A percentile compares a stretch with the other conserved stretches of the same genome.
Conservation (phyloP, 2,329 filamentous ascomycete genomes). For the Biscogniauxia sp. region DNA sequence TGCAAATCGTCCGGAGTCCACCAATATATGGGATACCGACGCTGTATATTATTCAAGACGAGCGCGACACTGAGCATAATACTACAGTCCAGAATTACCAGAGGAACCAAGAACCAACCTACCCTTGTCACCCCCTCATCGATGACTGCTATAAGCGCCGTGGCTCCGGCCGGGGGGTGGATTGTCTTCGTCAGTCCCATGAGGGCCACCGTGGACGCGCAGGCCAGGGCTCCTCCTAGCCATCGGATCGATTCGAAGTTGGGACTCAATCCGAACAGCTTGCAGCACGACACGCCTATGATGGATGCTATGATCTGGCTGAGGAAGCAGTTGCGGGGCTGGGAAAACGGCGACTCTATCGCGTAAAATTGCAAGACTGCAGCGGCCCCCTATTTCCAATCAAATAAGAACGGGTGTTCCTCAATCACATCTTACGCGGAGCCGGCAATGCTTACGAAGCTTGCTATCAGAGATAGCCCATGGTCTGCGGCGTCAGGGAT, state of each 20-base stretch:
- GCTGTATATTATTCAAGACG: conserved; percentile 67
- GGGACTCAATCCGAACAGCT: conserved; percentile 58
- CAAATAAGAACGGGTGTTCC: not conserved
- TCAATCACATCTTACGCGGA: not conserved
- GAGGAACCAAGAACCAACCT: conserved; percentile 67
- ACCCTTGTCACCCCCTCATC: conserved; percentile 52
- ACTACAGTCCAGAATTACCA: conserved; percentile 57
- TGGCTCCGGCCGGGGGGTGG: conserved; percentile 73
- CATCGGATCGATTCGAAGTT: conserved; percentile 54
- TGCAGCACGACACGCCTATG: conserved; percentile 60
- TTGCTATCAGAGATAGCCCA: conserved; percentile 63
- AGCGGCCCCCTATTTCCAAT: conserved; percentile 58
- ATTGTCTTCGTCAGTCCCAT: conserved; percentile 72
- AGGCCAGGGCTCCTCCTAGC: conserved; percentile 64
- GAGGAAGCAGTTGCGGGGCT: conserved; percentile 67
- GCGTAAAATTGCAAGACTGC: conserved; percentile 74
- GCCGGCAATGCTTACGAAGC: conserved; percentile 55
- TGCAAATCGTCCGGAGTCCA: conserved; percentile 49
- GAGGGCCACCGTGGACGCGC: conserved; percentile 58
- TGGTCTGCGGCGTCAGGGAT: conserved; percentile 53
- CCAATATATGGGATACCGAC: conserved; percentile 69
- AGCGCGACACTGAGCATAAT: conserved; percentile 64
- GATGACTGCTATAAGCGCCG: conserved; percentile 65
- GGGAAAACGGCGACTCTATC: conserved; percentile 69
- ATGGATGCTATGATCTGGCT: conserved; percentile 64